Base-by-base conservation (phyloP, 306 rosid genomes). In the Hylodesmum podocarpum region DNA sequence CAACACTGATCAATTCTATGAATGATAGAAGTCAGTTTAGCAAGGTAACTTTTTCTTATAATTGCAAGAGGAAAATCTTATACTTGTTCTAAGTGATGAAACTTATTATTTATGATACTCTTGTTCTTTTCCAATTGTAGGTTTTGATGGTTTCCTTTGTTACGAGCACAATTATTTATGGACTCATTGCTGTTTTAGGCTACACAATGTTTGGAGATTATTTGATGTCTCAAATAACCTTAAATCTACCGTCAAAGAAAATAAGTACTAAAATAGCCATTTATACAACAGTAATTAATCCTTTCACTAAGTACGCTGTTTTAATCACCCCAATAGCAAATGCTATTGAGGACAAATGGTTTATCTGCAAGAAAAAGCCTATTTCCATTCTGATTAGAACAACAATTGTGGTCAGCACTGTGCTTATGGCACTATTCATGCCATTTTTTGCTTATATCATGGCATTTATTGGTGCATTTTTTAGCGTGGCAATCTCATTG, bases 401-500 rank as follows among this genome's bases (percentile, higher is more conserved):
- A 5, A n/a, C 41, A 1, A 68, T 90, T 8, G 82, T 92, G 70
- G 6, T 87, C n/a, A 87, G 86, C 72, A 87, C 88, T 3, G 72
- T 77, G 6, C 2, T 85, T 25, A 88, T 92, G 69, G 96, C 93
- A n/a, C 33, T 88, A 4, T 14, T 36, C 11, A 40, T 92, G 27
- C 96, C 97, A 0, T 86, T 90, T 61, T 90, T 88, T 18, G 87
- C 81, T 0, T 86, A 90, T 21, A 47, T 92, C 1, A 90, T 92
- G 96, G 90, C 91, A 0, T 90, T 92, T 47, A 77, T 70, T 13
- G 97, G 97, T 10, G 87, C 96, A 2, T 88, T 83, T 55, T 43
- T 84, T 31, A 18, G 88, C 29, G 85, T 87, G 36, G 15, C 84
- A 0, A 79, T 67, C 5, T 79, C 96, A 11, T 46, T 83, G 58